Conservation (phyloP, 495 filamentous ascomycete species). For the Daldinia decipiens region DNA sequence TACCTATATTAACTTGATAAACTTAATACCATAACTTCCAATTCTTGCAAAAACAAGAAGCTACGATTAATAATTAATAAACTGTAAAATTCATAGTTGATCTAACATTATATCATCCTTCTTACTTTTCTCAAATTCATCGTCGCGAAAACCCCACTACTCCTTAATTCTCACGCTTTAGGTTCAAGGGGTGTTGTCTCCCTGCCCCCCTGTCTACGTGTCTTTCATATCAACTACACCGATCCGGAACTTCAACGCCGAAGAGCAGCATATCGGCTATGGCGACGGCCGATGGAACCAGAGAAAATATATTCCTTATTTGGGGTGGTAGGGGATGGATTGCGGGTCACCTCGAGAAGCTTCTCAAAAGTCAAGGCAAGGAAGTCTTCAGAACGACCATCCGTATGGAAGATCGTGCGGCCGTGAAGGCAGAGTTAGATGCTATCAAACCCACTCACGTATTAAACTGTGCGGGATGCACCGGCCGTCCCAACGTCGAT, state of each 20-base stretch:
- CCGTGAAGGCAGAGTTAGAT: constrained; percentile 65
- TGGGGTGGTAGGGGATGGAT: constrained; percentile 73
- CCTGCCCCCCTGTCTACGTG: neutral
- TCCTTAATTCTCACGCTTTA: neutral
- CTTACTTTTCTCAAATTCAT: neutral
- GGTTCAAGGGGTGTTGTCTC: neutral
- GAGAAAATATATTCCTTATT: constrained; percentile 62
- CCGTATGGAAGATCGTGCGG: constrained; percentile 70
- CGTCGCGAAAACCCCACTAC: neutral
- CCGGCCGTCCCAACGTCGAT: constrained; percentile 75
- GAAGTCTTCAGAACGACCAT: constrained; percentile 66
- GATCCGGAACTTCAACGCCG: neutral
- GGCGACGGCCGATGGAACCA: constrained; percentile 43
- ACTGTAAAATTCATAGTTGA: neutral
- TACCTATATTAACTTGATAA: constrained; percentile 17
- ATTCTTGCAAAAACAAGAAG: neutral
- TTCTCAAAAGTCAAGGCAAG: constrained; percentile 69
- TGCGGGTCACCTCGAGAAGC: constrained; percentile 70
- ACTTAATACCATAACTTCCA: constrained; percentile 4
- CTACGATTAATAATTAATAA: neutral
- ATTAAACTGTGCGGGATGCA: constrained; percentile 71
- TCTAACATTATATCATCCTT: neutral
- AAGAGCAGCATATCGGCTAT: constrained; percentile 23
- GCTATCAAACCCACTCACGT: constrained; percentile 70
- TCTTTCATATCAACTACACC: constrained; percentile 1